These are phyloP conservation scores for Scheffersomyces cryptocercus DNA, from an alignment of 1,139 yeast species.

Conservation along the genomic window DNA sequence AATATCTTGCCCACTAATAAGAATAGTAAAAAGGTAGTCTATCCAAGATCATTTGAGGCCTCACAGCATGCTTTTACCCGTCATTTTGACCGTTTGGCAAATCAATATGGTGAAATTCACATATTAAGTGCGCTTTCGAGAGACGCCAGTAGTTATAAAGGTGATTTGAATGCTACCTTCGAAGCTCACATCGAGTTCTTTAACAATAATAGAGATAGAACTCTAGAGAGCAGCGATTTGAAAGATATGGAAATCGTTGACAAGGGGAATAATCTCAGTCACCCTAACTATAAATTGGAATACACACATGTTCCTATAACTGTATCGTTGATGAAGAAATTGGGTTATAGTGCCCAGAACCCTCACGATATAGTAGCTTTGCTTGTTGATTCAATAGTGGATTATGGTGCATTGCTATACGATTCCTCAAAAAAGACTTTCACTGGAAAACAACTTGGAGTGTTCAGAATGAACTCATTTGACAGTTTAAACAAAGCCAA, in stretches of 20 bases:
- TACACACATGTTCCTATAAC: slow-evolving; percentile 36
- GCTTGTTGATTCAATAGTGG: slow-evolving; percentile 50
- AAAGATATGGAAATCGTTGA: not conserved
- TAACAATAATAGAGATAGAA: slow-evolving; percentile 14
- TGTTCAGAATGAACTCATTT: slow-evolving; percentile 63
- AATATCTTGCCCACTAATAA: slow-evolving; percentile 43
- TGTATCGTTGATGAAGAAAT: slow-evolving; percentile 33
- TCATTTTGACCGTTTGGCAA: slow-evolving; percentile 58
- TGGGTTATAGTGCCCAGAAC: slow-evolving; percentile 37
- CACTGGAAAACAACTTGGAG: slow-evolving; percentile 69
- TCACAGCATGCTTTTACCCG: slow-evolving; percentile 64
- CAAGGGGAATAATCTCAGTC: slow-evolving; percentile 1
- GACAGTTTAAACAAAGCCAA: slow-evolving; percentile 68
- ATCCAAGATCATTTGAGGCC: slow-evolving; percentile 62
- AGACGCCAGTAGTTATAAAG: slow-evolving; percentile 37
- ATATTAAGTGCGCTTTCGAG: slow-evolving; percentile 55
- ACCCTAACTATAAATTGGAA: slow-evolving; percentile 19
- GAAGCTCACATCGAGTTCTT: slow-evolving; percentile 32
- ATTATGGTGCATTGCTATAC: slow-evolving; percentile 66
- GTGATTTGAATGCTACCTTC: slow-evolving; percentile 31
- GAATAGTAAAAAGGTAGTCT: slow-evolving; percentile 44
- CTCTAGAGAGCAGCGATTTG: slow-evolving; percentile 1
- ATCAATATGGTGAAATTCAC: slow-evolving; percentile 66
- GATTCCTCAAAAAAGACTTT: slow-evolving; percentile 49
- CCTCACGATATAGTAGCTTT: slow-evolving; percentile 40